A percentile compares a stretch with the other conserved stretches of the same genome.
phyloP scores from a whole-genome alignment of 2,329 filamentous ascomycete genomes.

The Myriosclerotinia curreyana region DNA sequence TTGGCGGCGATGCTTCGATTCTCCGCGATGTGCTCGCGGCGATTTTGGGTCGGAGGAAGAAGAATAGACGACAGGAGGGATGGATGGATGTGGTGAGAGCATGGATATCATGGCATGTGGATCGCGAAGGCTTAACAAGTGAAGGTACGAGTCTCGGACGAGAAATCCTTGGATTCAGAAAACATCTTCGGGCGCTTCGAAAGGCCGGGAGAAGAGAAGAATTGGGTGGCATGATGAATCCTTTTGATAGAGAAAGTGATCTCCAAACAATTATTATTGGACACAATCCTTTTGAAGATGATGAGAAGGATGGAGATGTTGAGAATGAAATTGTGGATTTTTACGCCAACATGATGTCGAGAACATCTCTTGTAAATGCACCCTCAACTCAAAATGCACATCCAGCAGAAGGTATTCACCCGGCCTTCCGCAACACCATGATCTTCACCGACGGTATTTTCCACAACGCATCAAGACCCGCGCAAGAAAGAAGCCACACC shows the following conservation, averaged over 20 bases:
- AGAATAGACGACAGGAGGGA: constrained; percentile 17
- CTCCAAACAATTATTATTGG: constrained; percentile 42
- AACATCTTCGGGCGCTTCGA: constrained; percentile 44
- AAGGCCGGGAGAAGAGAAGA: constrained; percentile 38
- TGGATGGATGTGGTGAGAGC: constrained; percentile 28
- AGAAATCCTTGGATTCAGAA: constrained; percentile 29
- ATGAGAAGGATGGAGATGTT: constrained; percentile 22
- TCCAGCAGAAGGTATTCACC: constrained; percentile 22
- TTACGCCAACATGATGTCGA: constrained; percentile 26
- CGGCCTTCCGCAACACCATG: constrained; percentile 24
- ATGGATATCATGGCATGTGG: constrained; percentile 27
- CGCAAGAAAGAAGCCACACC: neutral
- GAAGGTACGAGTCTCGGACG: constrained; percentile 24
- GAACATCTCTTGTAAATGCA: neutral
- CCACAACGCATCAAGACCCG: neutral
- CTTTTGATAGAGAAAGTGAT: neutral
- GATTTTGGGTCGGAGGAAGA: constrained; percentile 42
- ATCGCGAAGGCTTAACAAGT: constrained; percentile 9
- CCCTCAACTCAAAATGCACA: neutral
- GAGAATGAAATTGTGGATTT: constrained; percentile 30
- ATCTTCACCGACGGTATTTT: neutral
- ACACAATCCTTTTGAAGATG: constrained; percentile 15
- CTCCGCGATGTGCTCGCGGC: constrained; percentile 48
- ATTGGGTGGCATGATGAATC: neutral
- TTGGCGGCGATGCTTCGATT: constrained; percentile 46